These are phyloP conservation scores for Xylaria scruposa DNA, from an alignment of 495 filamentous ascomycete species.

Conservation along the genomic window DNA sequence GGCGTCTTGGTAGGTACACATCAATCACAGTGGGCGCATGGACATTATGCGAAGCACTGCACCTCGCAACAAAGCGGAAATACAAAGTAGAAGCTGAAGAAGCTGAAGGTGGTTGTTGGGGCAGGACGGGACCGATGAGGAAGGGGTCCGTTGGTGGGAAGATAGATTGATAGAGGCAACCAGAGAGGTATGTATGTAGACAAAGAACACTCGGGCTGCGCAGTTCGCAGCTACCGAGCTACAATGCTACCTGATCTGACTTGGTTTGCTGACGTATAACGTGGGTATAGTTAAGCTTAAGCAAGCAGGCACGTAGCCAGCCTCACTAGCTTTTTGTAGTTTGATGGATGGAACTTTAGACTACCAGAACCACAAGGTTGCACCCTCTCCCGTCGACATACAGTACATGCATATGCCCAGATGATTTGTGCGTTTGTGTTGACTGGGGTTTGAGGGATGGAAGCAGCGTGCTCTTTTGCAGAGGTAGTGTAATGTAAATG, in stretches of 20 bases:
- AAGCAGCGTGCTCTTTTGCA: slow-evolving; percentile 12
- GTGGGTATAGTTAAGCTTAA: not conserved
- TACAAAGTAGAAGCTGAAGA: slow-evolving; percentile 9
- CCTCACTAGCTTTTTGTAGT: not conserved
- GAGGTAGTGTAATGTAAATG: not conserved
- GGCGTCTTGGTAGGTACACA: not conserved
- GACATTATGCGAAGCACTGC: not conserved
- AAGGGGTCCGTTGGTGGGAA: not conserved
- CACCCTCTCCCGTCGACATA: not conserved
- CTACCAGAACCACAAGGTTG: not conserved
- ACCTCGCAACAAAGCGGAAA: slow-evolving; percentile 23
- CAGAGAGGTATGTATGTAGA: slow-evolving; percentile 3
- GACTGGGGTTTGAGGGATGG: not conserved
- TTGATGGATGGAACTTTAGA: slow-evolving; percentile 9
- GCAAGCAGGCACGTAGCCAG: slow-evolving; percentile 5
- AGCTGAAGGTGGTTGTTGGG: slow-evolving; percentile 7
- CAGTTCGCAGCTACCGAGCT: slow-evolving; percentile 16
- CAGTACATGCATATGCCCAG: not conserved
- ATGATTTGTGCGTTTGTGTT: not conserved
- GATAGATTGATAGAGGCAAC: not conserved
- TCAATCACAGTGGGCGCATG: not conserved
- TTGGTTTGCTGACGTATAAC: not conserved
- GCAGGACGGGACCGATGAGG: slow-evolving; percentile 1
- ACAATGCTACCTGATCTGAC: slow-evolving; percentile 19
- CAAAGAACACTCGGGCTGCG: slow-evolving; percentile 15